Base-by-base conservation (phyloP, 768 basidiomycete species). In the Ramaria rubella region DNA sequence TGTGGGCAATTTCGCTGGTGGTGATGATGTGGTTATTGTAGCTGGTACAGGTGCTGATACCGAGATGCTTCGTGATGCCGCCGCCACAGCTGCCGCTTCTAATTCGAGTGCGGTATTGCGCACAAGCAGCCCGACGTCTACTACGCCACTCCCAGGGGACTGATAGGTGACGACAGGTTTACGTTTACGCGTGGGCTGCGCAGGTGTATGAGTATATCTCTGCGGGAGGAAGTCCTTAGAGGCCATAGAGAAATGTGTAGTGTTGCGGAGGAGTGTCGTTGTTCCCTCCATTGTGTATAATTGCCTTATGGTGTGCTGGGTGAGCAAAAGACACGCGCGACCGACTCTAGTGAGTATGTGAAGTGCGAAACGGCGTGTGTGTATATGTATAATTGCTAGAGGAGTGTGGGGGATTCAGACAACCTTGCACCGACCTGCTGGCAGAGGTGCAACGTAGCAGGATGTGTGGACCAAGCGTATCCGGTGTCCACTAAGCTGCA, bases 81-180 rank as follows among this genome's bases (percentile, higher is more conserved):
- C 55, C 7, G 43, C 31, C 5, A 26, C 49, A 19, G 50, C 38
- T 8, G 57, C 57, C 59, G 60, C 56, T 42, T 54, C 53, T 58
- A 55, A 26, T 46, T 43, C 48, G 42, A 56, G 44, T 19, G 60
- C 49, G 24, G 57, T 54, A 15, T 57, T 52, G 43, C 60, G 46
- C 55, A 58, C 19, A 55, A 62, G 3, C 46, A 42, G 42, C 31
- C 49, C 44, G 52, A 59, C 46, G 60, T 55, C 56, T 33, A 64
- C 64, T 31, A 73, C 68, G 38, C 66, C 64, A 61, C 66, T 72
- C 31, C 73, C 67, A 7, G 83, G 83, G 6, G 83, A 85, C 58
- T 75, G 80, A 67, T 83, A 82, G 14, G 83, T 84, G 59, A 73
- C 61, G 50, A 68, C 63, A 26, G 83, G 83, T 65, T 85, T 85